These are phyloP conservation scores for Pseudogymnoascus sp. DNA, from an alignment of 2,329 filamentous ascomycete species.

Conservation along the genomic window DNA sequence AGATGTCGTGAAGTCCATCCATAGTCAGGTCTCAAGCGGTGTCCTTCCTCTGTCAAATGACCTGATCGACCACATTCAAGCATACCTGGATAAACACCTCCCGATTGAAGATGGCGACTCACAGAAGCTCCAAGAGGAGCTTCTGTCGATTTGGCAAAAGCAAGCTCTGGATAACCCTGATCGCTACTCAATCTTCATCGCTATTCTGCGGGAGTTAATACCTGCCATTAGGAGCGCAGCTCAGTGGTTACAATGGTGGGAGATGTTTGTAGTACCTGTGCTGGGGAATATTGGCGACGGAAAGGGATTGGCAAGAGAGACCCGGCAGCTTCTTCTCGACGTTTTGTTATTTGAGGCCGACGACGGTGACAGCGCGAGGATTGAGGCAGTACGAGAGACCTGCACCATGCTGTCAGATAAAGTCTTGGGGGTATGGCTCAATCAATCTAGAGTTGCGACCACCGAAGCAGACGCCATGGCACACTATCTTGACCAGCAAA, in stretches of 20 bases:
- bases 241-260: slow-evolving; percentile 65
- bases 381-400: slow-evolving; percentile 35
- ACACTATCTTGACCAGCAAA: slow-evolving; percentile 36
- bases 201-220: slow-evolving; percentile 55
- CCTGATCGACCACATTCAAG: slow-evolving; percentile 51
- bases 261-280: slow-evolving; percentile 50
- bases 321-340: slow-evolving; percentile 54
- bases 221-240: slow-evolving; percentile 55
- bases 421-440: slow-evolving; percentile 50
- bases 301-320: slow-evolving; percentile 56
- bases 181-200: slow-evolving; percentile 60
- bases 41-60: slow-evolving; percentile 58
- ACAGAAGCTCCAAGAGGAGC: slow-evolving; percentile 67
- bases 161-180: slow-evolving; percentile 49
- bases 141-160: slow-evolving; percentile 58
- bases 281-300: slow-evolving; percentile 51
- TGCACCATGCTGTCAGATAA: slow-evolving; percentile 48
- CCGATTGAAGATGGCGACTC: slow-evolving; percentile 59
- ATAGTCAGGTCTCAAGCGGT: slow-evolving; percentile 41
- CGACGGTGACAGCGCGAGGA: slow-evolving; percentile 38
- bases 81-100: slow-evolving; percentile 60
- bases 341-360: slow-evolving; percentile 57
- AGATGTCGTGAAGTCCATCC: slow-evolving; percentile 52
- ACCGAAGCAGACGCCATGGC: slow-evolving; percentile 36
- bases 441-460: slow-evolving; percentile 30